Percentiles rank a stretch among this genome's conserved stretches.
Conservation (phyloP, 2,329 filamentous ascomycete species). For the Thielaviopsis ethacetica region DNA sequence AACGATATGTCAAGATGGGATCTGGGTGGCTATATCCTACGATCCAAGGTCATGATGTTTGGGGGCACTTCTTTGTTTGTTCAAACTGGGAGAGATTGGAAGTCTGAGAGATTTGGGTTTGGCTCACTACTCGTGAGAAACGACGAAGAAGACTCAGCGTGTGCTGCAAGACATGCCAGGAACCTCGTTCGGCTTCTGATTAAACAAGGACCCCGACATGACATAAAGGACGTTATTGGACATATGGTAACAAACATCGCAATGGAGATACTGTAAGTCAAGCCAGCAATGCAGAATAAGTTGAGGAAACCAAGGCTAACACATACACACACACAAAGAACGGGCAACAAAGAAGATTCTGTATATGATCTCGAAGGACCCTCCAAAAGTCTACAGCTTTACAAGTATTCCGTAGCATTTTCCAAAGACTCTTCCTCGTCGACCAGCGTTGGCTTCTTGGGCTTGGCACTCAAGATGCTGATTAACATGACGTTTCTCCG, state of each 20-base stretch:
- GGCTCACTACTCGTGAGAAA: neutral
- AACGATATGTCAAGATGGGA: neutral
- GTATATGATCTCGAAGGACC: neutral
- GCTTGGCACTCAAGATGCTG: too few species aligned
- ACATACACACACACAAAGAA: neutral
- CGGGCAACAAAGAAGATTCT: neutral
- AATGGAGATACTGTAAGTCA: neutral
- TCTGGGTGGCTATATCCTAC: neutral
- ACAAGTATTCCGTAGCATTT: neutral
- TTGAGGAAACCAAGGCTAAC: neutral
- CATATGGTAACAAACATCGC: neutral
- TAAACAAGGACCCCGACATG: neutral
- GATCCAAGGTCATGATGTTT: neutral
- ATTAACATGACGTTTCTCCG: too few species aligned
- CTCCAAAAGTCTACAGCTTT: neutral
- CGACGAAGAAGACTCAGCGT: neutral
- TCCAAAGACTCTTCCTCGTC: neutral
- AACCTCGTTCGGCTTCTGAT: neutral
- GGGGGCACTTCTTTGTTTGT: neutral
- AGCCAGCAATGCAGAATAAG: slow-evolving; percentile 5
- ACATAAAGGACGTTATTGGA: neutral
- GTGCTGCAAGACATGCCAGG: neutral
- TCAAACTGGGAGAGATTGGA: neutral
- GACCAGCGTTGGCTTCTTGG: neutral
- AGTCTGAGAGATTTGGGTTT: neutral